These are phyloP conservation scores for Maudiozyma saulgeensis DNA, from an alignment of 805 yeast genomes.

Conservation along the genomic window DNA sequence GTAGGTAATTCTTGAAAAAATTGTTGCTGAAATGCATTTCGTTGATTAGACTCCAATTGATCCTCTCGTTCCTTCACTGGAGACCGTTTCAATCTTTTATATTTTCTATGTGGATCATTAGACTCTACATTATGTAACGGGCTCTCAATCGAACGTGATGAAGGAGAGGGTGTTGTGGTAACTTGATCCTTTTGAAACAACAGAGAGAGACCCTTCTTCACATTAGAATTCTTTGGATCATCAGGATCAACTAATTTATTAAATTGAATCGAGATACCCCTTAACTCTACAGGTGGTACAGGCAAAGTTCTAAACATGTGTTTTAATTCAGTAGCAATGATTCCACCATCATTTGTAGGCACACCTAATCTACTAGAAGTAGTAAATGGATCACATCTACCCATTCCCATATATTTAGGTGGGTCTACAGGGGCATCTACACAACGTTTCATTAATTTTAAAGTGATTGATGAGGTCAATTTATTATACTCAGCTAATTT, in stretches of 20 bases:
- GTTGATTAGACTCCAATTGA: background rate
- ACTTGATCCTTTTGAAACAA: background rate
- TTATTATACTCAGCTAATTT: slow-evolving; percentile 41
- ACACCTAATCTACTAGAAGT: slow-evolving; percentile 52
- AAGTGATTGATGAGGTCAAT: slow-evolving; percentile 47
- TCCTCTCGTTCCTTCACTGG: slow-evolving; percentile 28
- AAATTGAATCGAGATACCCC: slow-evolving; percentile 74
- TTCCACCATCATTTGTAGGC: slow-evolving; percentile 50
- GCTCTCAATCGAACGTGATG: background rate
- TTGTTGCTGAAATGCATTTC: slow-evolving; percentile 37
- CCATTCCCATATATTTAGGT: slow-evolving; percentile 77
- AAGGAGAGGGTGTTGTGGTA: background rate
- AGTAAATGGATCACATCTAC: slow-evolving; percentile 57
- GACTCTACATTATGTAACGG: background rate
- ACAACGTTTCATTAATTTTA: slow-evolving; percentile 59
- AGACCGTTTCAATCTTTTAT: slow-evolving; percentile 8
- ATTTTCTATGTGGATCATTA: background rate
- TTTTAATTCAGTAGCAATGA: slow-evolving; percentile 51
- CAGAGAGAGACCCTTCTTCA: background rate
- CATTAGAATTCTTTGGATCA: background rate
- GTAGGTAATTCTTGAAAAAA: slow-evolving; percentile 58
- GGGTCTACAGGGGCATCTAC: slow-evolving; percentile 64
- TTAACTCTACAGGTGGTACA: slow-evolving; percentile 54
- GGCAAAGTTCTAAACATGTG: slow-evolving; percentile 45
- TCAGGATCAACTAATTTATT: slow-evolving; percentile 41